Conservation (phyloP, 352 stramenopile species). For the Phytophthora tubulina region DNA sequence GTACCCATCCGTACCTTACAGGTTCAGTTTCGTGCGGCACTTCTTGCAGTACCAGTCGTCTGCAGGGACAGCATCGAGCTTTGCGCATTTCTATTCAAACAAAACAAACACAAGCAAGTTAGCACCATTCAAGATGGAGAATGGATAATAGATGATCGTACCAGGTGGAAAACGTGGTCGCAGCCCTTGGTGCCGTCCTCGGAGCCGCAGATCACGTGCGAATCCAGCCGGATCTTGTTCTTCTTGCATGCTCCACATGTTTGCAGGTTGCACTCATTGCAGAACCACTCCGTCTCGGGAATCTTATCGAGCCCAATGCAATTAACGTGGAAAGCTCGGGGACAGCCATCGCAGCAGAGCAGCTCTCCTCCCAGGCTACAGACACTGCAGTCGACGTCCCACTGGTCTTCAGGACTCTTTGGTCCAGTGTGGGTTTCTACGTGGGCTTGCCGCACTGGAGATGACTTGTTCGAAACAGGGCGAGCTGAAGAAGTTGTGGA, state of each 20-base stretch:
- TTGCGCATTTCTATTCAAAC: conserved; percentile 85
- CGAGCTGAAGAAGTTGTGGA: conserved; percentile 35
- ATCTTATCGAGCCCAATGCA: conserved; percentile 81
- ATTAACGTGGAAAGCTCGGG: conserved; percentile 91
- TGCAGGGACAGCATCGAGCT: conserved; percentile 76
- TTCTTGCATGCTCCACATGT: conserved; percentile 86
- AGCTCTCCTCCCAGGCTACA: conserved; percentile 89
- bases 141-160: conserved; percentile 34
- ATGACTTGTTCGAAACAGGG: conserved; percentile 30
- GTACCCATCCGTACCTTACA: conserved; percentile 37
- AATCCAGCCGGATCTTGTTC: conserved; percentile 90
- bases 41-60: conserved; percentile 92
- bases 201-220: conserved; percentile 91
- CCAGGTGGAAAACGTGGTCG: conserved; percentile 90
- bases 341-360: conserved; percentile 93
- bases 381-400: conserved; percentile 91
- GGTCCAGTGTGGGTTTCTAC: conserved; percentile 37
- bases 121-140: conserved; percentile 5
- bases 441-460: conserved; percentile 31
- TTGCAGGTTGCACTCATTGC: conserved; percentile 87
- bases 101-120: conserved; percentile 9
- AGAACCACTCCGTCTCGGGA: conserved; percentile 90
- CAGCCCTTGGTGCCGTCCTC: conserved; percentile 90
- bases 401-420: conserved; percentile 75
- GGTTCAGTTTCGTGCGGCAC: conserved; percentile 54